Percentiles rank a stretch among this genome's conserved stretches.
Evolutionary conservation across 176 grass and related monocot genomes (phyloP).

Genomic region (Carex littledalei): DNA sequence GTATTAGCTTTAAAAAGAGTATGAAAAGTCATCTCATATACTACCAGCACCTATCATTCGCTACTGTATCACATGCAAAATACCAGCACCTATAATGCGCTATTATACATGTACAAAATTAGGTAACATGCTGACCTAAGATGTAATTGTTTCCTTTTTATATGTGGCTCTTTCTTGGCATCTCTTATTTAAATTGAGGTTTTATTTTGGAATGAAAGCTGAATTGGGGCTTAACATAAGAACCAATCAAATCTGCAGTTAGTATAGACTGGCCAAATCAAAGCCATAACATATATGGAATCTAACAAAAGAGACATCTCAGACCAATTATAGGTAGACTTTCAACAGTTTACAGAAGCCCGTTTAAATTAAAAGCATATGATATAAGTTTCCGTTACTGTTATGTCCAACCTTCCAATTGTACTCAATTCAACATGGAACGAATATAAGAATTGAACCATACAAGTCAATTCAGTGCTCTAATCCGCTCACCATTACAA

Average conservation of each 20-base stretch:
- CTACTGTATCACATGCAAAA: background rate
- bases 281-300: background rate
- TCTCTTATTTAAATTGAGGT: background rate
- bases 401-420: background rate
- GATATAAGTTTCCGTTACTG: background rate
- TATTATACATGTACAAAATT: background rate
- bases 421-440: background rate
- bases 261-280: background rate
- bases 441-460: background rate
- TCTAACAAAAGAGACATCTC: background rate
- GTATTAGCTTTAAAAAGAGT: conserved; percentile 32
- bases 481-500: background rate
- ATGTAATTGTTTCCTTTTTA: background rate
- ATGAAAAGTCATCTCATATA: background rate
- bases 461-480: background rate
- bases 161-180: background rate
- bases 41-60: background rate
- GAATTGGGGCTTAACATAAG: background rate
- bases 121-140: background rate
- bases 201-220: background rate
- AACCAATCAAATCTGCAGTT: background rate
- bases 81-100: background rate
- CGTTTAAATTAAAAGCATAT: background rate
- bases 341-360: background rate
- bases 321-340: background rate